Evolutionary conservation across 768 basidiomycete species (phyloP), one percentile per base, ranked within the genome.

Genomic region (Suillus subluteus): DNA sequence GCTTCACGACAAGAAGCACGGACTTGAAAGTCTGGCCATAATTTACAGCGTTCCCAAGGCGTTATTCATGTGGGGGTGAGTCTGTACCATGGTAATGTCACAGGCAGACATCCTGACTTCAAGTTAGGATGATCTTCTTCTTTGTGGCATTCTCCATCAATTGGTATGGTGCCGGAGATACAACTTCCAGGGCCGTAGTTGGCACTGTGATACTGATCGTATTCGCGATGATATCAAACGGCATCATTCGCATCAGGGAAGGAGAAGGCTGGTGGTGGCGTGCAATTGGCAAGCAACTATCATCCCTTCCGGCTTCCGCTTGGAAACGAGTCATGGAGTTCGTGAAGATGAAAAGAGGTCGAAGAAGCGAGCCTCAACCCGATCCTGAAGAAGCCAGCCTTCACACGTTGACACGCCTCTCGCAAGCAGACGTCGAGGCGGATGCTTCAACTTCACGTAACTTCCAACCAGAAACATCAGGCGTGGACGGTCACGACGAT

Each of bases 221-320:
- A 21, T 21, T 46, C 21, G 9, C 5, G 44, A 4, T 50, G 23
- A 7, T 50, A 23, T 23, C 6, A 50, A 23, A 26, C 13, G 48
- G 48, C 23, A 50, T 50, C 23, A 50, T 50, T 50, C 48, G 48
- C 48, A 13, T 50, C 48, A 50, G 23, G 48, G 48, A 50, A 50
- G 12, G 48, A 23, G 48, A 50, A n/a, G 12, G 48, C 23, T 50
- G 48, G 48, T 50, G 48, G 48, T 50, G 48, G 48, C n/a, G 2
- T 1, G 23, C 48, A 26, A 13, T 50, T 13, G 12, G 48, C n/a
- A 23, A 50, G 23, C n/a, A 23, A 7, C 23, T 50, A 23, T 23
- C 23, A 23, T 50, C 13, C 13, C 12, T 50, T 50, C 23, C 2
- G 0, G 12, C n/a, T 21, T 4, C 1, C 8, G 43, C 43, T 18